A percentile compares a stretch with the other conserved stretches of the same genome.
phyloP scores from a whole-genome alignment of 1,284 basidiomycete genomes.

The Ceratobasidium sp. region DNA sequence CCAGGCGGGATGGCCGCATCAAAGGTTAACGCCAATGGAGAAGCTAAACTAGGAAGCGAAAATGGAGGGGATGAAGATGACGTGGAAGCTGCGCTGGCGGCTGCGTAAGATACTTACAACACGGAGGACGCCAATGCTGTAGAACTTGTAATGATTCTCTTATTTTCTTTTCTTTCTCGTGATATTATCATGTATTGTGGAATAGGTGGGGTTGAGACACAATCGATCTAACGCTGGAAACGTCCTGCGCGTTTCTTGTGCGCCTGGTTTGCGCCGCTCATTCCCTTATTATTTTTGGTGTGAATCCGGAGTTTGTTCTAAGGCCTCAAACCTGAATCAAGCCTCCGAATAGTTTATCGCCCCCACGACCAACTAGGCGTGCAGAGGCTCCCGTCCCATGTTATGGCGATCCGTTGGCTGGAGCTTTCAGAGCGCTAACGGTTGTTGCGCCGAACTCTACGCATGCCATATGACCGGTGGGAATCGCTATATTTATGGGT shows the following conservation, averaged over 20 bases:
- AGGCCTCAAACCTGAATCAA: too few species aligned
- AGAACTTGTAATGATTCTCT: slow-evolving; percentile 36
- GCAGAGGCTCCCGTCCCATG: too few species aligned
- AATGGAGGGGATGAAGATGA: slow-evolving; percentile 41
- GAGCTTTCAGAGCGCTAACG: too few species aligned
- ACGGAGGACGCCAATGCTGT: slow-evolving; percentile 9
- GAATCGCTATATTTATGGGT: not conserved
- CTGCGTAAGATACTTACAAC: not conserved
- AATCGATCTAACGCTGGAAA: slow-evolving; percentile 1
- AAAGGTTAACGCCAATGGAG: not conserved
- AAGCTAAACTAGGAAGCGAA: slow-evolving; percentile 24
- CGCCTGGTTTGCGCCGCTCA: not conserved
- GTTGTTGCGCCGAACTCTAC: too few species aligned
- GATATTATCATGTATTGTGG: slow-evolving; percentile 23
- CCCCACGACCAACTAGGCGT: too few species aligned
- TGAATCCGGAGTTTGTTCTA: not conserved
- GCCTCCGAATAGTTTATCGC: too few species aligned
- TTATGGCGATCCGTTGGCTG: not conserved
- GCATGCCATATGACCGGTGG: too few species aligned
- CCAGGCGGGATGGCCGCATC: slow-evolving; percentile 11
- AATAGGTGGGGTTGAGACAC: not conserved
- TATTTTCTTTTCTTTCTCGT: slow-evolving; percentile 24
- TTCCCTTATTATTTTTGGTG: not conserved
- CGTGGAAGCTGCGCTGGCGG: slow-evolving; percentile 38
- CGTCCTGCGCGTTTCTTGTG: slow-evolving; percentile 10